Percentiles rank a stretch among this genome's conserved stretches.
phyloP scores from a whole-genome alignment of 1,284 basidiomycete genomes.

The Fomitopsis palustris region DNA sequence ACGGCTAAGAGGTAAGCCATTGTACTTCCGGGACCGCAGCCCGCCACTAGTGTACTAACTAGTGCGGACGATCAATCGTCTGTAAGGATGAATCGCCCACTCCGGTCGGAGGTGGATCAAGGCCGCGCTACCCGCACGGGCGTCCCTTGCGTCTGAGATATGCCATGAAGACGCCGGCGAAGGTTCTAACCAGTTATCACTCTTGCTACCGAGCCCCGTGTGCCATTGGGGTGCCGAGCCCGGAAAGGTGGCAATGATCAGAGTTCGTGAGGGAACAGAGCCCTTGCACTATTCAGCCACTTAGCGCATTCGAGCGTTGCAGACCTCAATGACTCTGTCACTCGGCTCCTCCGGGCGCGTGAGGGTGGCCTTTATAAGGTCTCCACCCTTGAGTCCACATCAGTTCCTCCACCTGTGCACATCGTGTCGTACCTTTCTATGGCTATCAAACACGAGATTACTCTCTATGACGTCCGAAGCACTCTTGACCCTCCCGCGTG shows the following conservation, averaged over 20 bases:
- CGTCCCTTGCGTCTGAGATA: background rate
- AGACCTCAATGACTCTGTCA: background rate
- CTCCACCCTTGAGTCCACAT: background rate
- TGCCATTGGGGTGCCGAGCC: background rate
- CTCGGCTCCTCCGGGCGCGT: background rate
- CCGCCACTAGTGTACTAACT: background rate
- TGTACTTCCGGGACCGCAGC: background rate
- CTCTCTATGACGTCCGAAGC: conserved; percentile 7
- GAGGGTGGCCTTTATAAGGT: background rate
- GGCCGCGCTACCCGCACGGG: background rate
- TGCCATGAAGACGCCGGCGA: background rate
- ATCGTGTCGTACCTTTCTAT: background rate
- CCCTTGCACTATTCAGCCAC: background rate
- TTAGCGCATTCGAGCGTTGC: background rate
- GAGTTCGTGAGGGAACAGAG: background rate
- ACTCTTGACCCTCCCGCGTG: conserved; percentile 7
- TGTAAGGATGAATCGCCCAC: background rate
- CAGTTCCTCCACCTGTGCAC: background rate
- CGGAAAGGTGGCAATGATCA: background rate
- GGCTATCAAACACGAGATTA: conserved; percentile 6
- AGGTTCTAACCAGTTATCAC: background rate
- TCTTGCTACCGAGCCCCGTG: background rate
- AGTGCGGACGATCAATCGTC: background rate
- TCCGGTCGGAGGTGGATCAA: background rate
- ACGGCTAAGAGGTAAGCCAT: background rate